These are phyloP conservation scores for Eutrema japonicum DNA, from an alignment of 345 rosid species.

Conservation along the genomic window DNA sequence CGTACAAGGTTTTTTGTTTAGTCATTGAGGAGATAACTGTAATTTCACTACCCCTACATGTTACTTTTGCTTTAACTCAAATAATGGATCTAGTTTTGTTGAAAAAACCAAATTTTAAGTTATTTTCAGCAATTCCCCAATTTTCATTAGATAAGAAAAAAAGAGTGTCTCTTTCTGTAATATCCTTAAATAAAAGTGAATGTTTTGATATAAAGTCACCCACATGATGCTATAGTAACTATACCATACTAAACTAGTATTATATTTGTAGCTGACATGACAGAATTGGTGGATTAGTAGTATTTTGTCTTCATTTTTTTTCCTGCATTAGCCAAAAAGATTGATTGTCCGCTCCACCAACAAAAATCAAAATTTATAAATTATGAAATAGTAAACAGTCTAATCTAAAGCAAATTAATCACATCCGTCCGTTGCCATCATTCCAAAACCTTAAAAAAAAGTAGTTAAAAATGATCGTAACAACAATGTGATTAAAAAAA, in stretches of 20 bases:
- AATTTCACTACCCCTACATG: too few species aligned
- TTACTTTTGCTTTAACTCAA: too few species aligned
- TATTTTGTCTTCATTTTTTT: neutral
- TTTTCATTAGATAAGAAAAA: neutral
- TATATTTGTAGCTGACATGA: neutral
- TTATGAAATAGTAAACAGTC: neutral
- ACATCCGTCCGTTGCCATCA: conserved; percentile 18
- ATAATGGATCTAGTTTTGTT: too few species aligned
- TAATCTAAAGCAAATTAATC: conserved; percentile 8
- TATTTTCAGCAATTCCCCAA: too few species aligned
- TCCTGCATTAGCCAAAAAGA: conserved; percentile 1
- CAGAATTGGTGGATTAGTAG: neutral
- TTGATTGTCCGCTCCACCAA: neutral
- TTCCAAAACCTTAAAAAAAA: conserved; percentile 26
- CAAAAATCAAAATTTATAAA: conserved; percentile 10
- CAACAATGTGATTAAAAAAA: neutral
- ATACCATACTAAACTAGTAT: neutral
- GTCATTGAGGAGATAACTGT: too few species aligned
- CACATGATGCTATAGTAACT: neutral
- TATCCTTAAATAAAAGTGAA: neutral
- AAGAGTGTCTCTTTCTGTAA: neutral
- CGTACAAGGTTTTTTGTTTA: too few species aligned
- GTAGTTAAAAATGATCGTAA: conserved; percentile 12
- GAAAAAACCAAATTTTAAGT: too few species aligned
- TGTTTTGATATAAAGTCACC: too few species aligned